phyloP scores from a whole-genome alignment of 176 grass and related monocot species.

The Zizania latifolia region DNA sequence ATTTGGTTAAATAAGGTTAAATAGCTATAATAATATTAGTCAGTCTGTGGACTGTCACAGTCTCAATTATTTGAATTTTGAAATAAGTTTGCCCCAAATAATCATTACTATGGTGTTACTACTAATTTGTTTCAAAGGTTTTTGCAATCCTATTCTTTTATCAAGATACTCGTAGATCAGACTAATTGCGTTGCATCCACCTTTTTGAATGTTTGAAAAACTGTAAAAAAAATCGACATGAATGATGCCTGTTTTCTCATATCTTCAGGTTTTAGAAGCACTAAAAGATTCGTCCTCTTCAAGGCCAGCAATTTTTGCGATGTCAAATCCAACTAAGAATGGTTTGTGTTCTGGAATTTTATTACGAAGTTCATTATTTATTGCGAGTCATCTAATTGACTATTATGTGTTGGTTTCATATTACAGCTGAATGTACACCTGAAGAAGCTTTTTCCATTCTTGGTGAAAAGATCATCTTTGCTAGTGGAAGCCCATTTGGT shows the following conservation, averaged over 20 bases:
- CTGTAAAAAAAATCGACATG: not conserved
- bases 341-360: slow-evolving; percentile 51
- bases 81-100: not conserved
- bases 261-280: slow-evolving; percentile 75
- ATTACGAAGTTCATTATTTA: slow-evolving; percentile 8
- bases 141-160: slow-evolving; percentile 7
- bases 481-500: slow-evolving; percentile 90
- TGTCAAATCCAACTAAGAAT: slow-evolving; percentile 98
- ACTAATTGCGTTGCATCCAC: not conserved
- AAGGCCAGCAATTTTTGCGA: slow-evolving; percentile 90
- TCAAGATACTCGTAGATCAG: slow-evolving; percentile 3
- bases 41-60: not conserved
- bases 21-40: not conserved
- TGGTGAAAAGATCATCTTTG: slow-evolving; percentile 79
- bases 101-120: not conserved
- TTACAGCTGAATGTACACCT: slow-evolving; percentile 87
- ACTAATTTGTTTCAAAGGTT: not conserved
- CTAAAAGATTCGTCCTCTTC: slow-evolving; percentile 86
- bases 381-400: slow-evolving; percentile 20
- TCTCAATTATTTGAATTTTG: not conserved
- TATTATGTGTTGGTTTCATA: slow-evolving; percentile 24
- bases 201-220: slow-evolving; percentile 1
- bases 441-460: slow-evolving; percentile 83
- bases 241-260: slow-evolving; percentile 2
- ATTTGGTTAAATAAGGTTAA: slow-evolving; percentile 7